These are phyloP conservation scores for Ramaria sp. DNA, from an alignment of 768 basidiomycete genomes.

Conservation along the genomic window DNA sequence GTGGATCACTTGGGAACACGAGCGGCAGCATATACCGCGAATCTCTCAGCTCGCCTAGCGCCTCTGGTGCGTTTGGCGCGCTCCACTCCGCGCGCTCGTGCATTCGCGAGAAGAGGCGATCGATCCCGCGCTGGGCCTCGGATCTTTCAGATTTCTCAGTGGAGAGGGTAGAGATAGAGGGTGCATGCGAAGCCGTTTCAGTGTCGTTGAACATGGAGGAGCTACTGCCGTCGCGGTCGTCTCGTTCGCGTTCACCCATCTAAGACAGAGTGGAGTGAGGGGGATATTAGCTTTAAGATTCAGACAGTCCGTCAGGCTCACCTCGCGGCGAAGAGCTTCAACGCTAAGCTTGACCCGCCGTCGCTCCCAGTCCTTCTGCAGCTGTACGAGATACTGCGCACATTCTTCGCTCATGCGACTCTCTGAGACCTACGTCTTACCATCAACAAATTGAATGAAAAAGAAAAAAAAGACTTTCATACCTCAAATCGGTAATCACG, in stretches of 20 bases:
- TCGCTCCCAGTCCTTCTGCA: conserved; percentile 97
- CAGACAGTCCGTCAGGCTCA: conserved; percentile 19
- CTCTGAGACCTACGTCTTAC: conserved; percentile 82
- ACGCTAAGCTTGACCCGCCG: conserved; percentile 82
- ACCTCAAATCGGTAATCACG: conserved; percentile 59
- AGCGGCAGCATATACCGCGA: conserved; percentile 89
- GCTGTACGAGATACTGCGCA: conserved; percentile 82
- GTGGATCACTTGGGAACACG: conserved; percentile 70
- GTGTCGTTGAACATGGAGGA: conserved; percentile 40
- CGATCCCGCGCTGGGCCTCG: conserved; percentile 47
- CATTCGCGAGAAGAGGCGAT: conserved; percentile 65
- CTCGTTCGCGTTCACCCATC: conserved; percentile 62
- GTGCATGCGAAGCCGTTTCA: background rate
- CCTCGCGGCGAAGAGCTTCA: conserved; percentile 76
- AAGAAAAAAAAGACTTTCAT: conserved; percentile 15
- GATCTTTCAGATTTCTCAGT: conserved; percentile 20
- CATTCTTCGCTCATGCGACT: conserved; percentile 92
- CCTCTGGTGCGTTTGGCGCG: conserved; percentile 66
- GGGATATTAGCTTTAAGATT: background rate
- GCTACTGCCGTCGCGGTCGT: conserved; percentile 48
- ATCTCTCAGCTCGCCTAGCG: conserved; percentile 84
- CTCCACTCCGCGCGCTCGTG: conserved; percentile 64
- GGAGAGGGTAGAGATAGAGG: conserved; percentile 20
- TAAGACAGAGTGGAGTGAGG: conserved; percentile 18
- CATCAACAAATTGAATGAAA: background rate